Base-by-base conservation (phyloP, 192 early-diverging fungal genomes). In the Coemansia sp. region DNA sequence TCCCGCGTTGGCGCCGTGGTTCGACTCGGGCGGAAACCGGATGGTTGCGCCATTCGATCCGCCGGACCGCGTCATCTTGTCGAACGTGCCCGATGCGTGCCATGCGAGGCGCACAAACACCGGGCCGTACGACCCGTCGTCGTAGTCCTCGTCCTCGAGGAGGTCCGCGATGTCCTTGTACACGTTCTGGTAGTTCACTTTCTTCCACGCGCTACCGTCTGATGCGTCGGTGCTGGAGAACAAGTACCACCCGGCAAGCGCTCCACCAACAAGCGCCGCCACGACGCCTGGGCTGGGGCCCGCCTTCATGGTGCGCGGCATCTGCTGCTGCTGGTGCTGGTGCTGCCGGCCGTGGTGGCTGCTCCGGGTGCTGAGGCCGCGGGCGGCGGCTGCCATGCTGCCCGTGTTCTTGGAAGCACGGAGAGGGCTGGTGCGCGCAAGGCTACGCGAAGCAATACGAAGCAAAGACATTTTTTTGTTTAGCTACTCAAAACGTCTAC, bases 81-180 rank as follows among this genome's bases (percentile, higher is more conserved):
- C 87, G 74, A 83, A 92, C 35, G 92, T 92, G n/a, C 92, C 92
- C 48, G 87, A 86, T 7, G 89, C 74, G 80, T 94, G 92, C 92
- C 92, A 94, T 38, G 92, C 92, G 25, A 94, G 85, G 22, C 92
- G 88, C 54, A 93, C 68, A 70, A 94, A 82, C 35, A 94, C 81
- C 2, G 91, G 90, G 22, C 89, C 92, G 69, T 86, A 87, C 33
- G 87, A 89, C 55, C 92, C 92, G 60, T 92, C 90, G 71, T 92
- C 90, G 55, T 89, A 91, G 80, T 89, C 79, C 63, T 88, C 83
- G 64, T 90, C 88, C 54, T 90, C 89, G 23, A 92, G 82, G 59
- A 92, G 76, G 53, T 83, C 85, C 36, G 89, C 90, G 71, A 92
- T 92, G 57, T 87, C 87, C 73, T 89, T 86, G 83, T 90, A 90